Evolutionary conservation across 2,329 filamentous ascomycete genomes (phyloP), one percentile per base, ranked within the genome.

Genomic region (Aspergillus oerlinghausenensis): DNA sequence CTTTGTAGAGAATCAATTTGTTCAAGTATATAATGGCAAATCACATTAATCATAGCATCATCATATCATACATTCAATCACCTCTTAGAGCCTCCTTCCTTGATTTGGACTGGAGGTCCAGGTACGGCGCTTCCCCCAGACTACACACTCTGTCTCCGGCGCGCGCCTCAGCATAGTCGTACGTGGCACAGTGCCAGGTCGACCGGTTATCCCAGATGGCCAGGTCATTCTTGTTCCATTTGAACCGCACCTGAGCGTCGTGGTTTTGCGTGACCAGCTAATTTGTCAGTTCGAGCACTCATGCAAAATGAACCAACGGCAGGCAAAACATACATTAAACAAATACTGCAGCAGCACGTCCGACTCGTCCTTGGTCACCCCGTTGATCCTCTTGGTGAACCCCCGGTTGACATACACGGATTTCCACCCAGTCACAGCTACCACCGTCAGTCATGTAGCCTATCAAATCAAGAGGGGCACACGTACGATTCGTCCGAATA

Each of bases 401-500:
- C 70, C 69, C 5, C 77, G 77, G 19, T 80, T 71, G 9, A 71
- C 75, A 58, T 77, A 84, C 14, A 84, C 73, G 51, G 75, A 79
- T 69, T 84, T 85, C 83, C 84, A 86, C 0, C 83, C 83, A 0
- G 83, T 86, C 0, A 86, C 83, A 0, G 84, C 63, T 65, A 52
- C 19, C 3, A 3, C 1, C 14, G 3, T 14, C 47, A 32, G 52
- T 14, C 19, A 26, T 25, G 9, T 9, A 25, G 10, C 17, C 40
- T 19, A 43, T n/a, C 14, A 7, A 28, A 29, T 25, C 5, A 23
- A 26, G 28, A 7, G 19, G 45, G 3, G 6, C 8, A 3, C 43
- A 57, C 63, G 19, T 56, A 65, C 63, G 84, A 59, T 87, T 86
- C 2, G 84, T 86, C 29, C 83, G 76, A 8, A 86, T 74, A 1